Percentiles rank a stretch among this genome's conserved stretches.
phyloP scores from a whole-genome alignment of 1,284 basidiomycete genomes.

The Coniferiporia weirii region DNA sequence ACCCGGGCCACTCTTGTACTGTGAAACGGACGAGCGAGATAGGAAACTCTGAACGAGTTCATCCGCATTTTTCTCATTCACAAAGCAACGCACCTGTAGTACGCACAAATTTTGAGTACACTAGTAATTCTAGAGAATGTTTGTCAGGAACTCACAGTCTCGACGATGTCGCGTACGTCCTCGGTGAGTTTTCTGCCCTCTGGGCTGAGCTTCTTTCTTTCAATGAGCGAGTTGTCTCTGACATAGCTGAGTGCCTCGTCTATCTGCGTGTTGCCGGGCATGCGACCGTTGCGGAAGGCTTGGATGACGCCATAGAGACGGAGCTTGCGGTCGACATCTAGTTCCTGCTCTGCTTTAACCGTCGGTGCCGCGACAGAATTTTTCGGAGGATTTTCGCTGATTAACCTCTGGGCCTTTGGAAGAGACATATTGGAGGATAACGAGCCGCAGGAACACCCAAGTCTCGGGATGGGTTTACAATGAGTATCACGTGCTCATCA shows the following conservation, averaged over 20 bases:
- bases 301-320: slow-evolving; percentile 73
- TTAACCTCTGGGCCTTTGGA: slow-evolving; percentile 53
- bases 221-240: slow-evolving; percentile 61
- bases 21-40: slow-evolving; percentile 63
- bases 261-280: slow-evolving; percentile 80
- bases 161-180: slow-evolving; percentile 70
- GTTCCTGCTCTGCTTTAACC: slow-evolving; percentile 46
- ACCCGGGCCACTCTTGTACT: slow-evolving; percentile 35
- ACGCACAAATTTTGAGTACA: not conserved
- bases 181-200: slow-evolving; percentile 75
- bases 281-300: slow-evolving; percentile 72
- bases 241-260: slow-evolving; percentile 69
- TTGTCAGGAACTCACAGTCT: slow-evolving; percentile 36
- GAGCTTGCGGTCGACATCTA: slow-evolving; percentile 66
- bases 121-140: not conserved
- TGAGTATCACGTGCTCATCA: not conserved
- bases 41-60: slow-evolving; percentile 87
- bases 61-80: slow-evolving; percentile 81
- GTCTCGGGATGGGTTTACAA: not conserved
- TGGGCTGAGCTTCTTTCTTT: slow-evolving; percentile 60
- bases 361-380: slow-evolving; percentile 55
- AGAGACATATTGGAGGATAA: slow-evolving; percentile 26
- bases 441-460: not conserved
- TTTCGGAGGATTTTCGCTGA: slow-evolving; percentile 48
- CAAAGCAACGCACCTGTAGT: slow-evolving; percentile 48